These are phyloP conservation scores for Rhizophora mangle DNA, from an alignment of 345 rosid species.

Conservation along the genomic window DNA sequence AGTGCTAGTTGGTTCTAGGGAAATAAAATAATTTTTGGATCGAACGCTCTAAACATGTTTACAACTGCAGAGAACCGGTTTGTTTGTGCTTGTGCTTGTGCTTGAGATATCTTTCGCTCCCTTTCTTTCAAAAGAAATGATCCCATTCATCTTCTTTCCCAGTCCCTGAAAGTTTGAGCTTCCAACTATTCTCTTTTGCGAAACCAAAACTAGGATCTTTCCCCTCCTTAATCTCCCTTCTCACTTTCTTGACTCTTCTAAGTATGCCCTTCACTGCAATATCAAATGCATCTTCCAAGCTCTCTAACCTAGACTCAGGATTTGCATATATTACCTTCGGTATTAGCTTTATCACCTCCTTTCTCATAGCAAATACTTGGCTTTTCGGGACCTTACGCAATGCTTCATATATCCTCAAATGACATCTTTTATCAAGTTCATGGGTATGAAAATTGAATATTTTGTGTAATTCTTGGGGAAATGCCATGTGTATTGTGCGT, in stretches of 20 bases:
- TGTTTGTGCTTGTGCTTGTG: no score
- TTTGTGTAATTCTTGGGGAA: background rate
- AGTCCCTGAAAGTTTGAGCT: slow-evolving; percentile 1
- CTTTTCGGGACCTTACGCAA: background rate
- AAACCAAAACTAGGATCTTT: background rate
- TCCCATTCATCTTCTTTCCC: background rate
- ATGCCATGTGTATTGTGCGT: slow-evolving; percentile 1
- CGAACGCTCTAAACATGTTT: no score
- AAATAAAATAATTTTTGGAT: no score
- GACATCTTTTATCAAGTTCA: background rate
- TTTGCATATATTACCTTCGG: slow-evolving; percentile 1
- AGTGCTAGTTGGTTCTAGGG: no score
- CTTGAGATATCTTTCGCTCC: no score
- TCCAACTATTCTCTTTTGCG: slow-evolving; percentile 1
- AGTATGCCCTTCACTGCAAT: background rate
- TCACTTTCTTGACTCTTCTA: background rate
- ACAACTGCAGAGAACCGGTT: no score
- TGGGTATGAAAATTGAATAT: background rate
- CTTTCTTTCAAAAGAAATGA: background rate
- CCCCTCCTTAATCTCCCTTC: background rate
- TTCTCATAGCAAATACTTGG: background rate
- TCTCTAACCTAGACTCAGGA: background rate
- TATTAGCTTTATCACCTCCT: background rate
- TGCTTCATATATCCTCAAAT: background rate
- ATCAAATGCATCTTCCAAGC: background rate